A percentile compares a stretch with the other conserved stretches of the same genome.
Conservation (phyloP, 805 yeast species). For the Barnettozyma salicaria region DNA sequence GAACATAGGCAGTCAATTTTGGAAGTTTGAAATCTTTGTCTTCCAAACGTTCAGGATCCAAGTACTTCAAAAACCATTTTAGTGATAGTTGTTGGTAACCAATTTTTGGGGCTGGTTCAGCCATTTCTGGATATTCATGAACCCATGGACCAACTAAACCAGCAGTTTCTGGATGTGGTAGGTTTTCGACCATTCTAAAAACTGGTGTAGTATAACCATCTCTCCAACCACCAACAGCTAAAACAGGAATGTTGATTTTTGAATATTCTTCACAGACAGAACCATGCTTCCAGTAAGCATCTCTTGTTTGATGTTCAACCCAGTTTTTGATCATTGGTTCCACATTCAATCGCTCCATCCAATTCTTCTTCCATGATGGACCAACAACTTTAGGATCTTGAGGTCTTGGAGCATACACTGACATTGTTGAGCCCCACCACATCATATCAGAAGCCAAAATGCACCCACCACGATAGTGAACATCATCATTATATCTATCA, state of each 20-base stretch:
- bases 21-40: conserved; percentile 27
- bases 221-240: conserved; percentile 43
- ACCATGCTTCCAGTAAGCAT: conserved; percentile 43
- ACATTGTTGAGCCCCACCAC: conserved; percentile 47
- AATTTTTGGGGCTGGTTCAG: conserved; percentile 39
- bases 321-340: conserved; percentile 38
- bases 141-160: conserved; percentile 44
- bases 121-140: conserved; percentile 44
- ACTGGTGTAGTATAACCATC: conserved; percentile 42
- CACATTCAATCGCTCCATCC: conserved; percentile 34
- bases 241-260: conserved; percentile 37
- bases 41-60: conserved; percentile 26
- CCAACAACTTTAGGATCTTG: conserved; percentile 40
- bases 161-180: conserved; percentile 31
- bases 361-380: conserved; percentile 34
- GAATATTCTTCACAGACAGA: conserved; percentile 37
- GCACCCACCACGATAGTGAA: conserved; percentile 44
- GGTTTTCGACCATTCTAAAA: conserved; percentile 36
- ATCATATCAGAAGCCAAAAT: conserved; percentile 40
- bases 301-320: conserved; percentile 40
- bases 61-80: conserved; percentile 37
- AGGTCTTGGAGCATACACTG: conserved; percentile 39
- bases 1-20: conserved; percentile 35
- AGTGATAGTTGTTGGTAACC: conserved; percentile 39
- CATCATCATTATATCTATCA: conserved; percentile 43